Evolutionary conservation across 1,284 basidiomycete genomes (phyloP), one percentile per base, ranked within the genome.

Genomic region (Trametes versicolor): DNA sequence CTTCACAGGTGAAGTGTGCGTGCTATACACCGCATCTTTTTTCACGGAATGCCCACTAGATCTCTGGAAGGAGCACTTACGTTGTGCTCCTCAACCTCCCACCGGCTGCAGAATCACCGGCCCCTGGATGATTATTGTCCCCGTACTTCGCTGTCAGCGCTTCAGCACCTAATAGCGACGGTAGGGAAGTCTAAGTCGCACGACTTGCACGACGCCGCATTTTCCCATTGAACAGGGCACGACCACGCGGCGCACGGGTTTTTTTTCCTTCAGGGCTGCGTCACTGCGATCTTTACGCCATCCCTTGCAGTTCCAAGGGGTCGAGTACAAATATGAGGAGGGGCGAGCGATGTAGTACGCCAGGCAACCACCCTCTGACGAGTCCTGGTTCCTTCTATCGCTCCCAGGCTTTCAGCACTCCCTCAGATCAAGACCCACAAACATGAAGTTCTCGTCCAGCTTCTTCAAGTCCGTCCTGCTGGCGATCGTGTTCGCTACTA

Each of bases 401-500:
- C 8, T 2, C 17, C 39, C 4, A 17, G 12, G 12, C 25, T 29
- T 10, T 29, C 17, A 5, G 17, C 21, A 34, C 36, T 10, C 21
- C 52, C n/a, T 25, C 23, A 19, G 1, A 15, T 23, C n/a, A 51
- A 13, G 2, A 17, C 49, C 1, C 29, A 2, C 49, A 23, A 48
- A 37, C 58, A 65, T 68, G 67, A 65, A 65, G 56, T 37, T 65
- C 58, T 68, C 64, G n/a, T 21, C n/a, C 52, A 58, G 37, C 54
- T 68, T 68, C 27, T 58, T 65, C 47, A 57, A 53, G 39, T 63
- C 75, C 36, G 71, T 77, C 23, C 43, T 73, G 43, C 59, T 77
- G 47, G 75, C 75, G 2, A 66, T 78, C 34, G 57, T 72, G 45
- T 74, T 62, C 54, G 70, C 73, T 4, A 72, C 77, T 10, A 41